phyloP scores from a whole-genome alignment of 2,329 filamentous ascomycete genomes.

The Aspergillus eucalypticola region DNA sequence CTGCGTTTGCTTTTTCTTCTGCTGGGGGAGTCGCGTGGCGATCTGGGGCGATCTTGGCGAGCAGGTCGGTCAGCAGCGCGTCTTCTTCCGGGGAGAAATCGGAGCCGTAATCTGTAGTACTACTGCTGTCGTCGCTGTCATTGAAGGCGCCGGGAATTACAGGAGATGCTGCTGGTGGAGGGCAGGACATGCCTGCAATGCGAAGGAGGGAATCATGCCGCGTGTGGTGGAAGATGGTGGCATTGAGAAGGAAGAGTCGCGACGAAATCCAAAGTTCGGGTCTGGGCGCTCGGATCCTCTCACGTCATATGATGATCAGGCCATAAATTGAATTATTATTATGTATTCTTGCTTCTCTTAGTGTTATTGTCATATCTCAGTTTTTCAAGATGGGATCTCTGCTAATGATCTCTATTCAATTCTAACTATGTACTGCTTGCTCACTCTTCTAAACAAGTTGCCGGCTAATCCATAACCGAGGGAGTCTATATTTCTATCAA shows the following conservation, averaged over 20 bases:
- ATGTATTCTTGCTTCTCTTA: not conserved
- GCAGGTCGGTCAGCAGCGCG: slow-evolving; percentile 52
- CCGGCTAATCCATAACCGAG: slow-evolving; percentile 16
- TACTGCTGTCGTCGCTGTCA: slow-evolving; percentile 12
- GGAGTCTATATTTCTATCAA: not conserved
- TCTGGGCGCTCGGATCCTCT: not conserved
- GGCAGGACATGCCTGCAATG: slow-evolving; percentile 37
- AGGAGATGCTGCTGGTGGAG: slow-evolving; percentile 14
- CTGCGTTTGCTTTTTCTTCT: slow-evolving; percentile 16
- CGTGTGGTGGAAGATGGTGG: not conserved
- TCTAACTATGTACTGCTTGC: slow-evolving; percentile 12
- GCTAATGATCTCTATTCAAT: not conserved
- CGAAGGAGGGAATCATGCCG: slow-evolving; percentile 23
- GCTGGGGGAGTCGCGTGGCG: slow-evolving; percentile 24
- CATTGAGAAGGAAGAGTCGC: not conserved
- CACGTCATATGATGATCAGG: slow-evolving; percentile 11
- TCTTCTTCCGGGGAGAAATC: slow-evolving; percentile 62
- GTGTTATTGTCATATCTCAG: not conserved
- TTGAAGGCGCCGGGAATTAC: slow-evolving; percentile 23
- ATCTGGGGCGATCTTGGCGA: slow-evolving; percentile 48
- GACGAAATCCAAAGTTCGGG: not conserved
- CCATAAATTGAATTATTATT: not conserved
- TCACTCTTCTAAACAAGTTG: not conserved
- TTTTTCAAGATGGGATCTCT: not conserved
- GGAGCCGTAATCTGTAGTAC: slow-evolving; percentile 62